These are phyloP conservation scores for Podaxis sp. DNA, from an alignment of 768 basidiomycete species.

Conservation along the genomic window DNA sequence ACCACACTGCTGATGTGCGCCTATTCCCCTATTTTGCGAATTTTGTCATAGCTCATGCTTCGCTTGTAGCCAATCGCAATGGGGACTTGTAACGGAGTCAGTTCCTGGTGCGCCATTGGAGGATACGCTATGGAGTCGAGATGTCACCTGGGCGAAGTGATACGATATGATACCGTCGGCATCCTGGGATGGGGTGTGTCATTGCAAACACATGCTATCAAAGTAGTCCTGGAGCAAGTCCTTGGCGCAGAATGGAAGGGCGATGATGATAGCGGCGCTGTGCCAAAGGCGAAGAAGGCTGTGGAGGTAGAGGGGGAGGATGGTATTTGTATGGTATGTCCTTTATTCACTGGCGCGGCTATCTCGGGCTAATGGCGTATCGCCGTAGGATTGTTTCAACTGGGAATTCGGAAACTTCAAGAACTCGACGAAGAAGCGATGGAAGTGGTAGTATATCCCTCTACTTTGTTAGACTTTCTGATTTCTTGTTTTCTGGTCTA, in stretches of 20 bases:
- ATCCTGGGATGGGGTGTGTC: constrained; percentile 80
- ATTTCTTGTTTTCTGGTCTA: neutral
- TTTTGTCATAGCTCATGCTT: constrained; percentile 4
- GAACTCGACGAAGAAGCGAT: constrained; percentile 20
- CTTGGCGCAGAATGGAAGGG: constrained; percentile 19
- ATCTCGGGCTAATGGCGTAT: constrained; percentile 1
- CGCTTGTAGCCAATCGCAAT: constrained; percentile 72
- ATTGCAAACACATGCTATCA: constrained; percentile 68
- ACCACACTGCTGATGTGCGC: constrained; percentile 82
- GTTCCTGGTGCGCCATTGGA: constrained; percentile 45
- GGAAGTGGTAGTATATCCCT: constrained; percentile 5
- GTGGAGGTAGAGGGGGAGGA: constrained; percentile 46
- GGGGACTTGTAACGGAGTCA: constrained; percentile 76
- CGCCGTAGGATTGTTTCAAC: constrained; percentile 65
- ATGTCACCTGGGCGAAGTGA: constrained; percentile 87
- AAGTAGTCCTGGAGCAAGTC: constrained; percentile 58
- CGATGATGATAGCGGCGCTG: constrained; percentile 20
- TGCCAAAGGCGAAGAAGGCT: constrained; percentile 20
- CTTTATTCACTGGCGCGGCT: neutral
- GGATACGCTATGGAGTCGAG: constrained; percentile 87
- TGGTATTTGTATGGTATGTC: constrained; percentile 62
- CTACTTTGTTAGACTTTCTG: neutral
- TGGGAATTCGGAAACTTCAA: constrained; percentile 63
- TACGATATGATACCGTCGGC: constrained; percentile 84
- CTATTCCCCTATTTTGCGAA: neutral